Conservation (phyloP, 2,329 filamentous ascomycete species). For the Trichoderma gracile region DNA sequence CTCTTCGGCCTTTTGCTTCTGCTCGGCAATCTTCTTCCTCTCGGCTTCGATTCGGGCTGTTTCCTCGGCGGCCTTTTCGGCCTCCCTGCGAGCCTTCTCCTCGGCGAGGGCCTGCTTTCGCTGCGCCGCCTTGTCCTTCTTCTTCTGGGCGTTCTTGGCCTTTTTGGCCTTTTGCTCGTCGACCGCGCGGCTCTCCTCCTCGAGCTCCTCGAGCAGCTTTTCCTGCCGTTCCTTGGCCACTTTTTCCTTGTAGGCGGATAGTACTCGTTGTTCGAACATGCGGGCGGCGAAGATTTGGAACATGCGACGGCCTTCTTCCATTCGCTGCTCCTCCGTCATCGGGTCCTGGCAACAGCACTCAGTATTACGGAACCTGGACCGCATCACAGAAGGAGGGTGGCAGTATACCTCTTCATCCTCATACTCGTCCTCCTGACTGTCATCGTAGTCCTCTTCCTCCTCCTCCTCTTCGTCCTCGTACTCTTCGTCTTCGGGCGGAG, state of each 20-base stretch:
- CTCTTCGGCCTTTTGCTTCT: slow-evolving; percentile 80
- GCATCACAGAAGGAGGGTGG: slow-evolving; percentile 42
- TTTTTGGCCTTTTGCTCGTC: slow-evolving; percentile 87
- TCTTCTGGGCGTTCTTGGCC: slow-evolving; percentile 89
- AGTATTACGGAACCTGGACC: slow-evolving; percentile 46
- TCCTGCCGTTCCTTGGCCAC: slow-evolving; percentile 90
- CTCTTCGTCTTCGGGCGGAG: slow-evolving; percentile 75
- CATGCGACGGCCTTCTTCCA: slow-evolving; percentile 98
- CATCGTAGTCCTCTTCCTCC: slow-evolving; percentile 61
- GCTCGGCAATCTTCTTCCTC: slow-evolving; percentile 76
- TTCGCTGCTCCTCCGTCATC: slow-evolving; percentile 97
- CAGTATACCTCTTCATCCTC: slow-evolving; percentile 77
- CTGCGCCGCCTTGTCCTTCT: slow-evolving; percentile 87
- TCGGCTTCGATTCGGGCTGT: slow-evolving; percentile 74
- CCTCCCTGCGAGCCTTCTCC: slow-evolving; percentile 83
- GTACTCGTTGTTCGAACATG: slow-evolving; percentile 97
- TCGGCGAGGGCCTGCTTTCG: slow-evolving; percentile 90
- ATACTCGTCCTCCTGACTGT: slow-evolving; percentile 64
- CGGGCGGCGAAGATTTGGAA: slow-evolving; percentile 98
- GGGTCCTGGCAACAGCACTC: slow-evolving; percentile 68
- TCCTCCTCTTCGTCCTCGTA: slow-evolving; percentile 70
- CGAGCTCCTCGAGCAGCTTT: slow-evolving; percentile 85
- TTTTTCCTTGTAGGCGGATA: slow-evolving; percentile 97
- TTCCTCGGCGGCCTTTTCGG: slow-evolving; percentile 86
- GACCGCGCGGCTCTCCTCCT: slow-evolving; percentile 77